phyloP scores from a whole-genome alignment of 2,329 filamentous ascomycete species.

The Leptographium wingfieldii region DNA sequence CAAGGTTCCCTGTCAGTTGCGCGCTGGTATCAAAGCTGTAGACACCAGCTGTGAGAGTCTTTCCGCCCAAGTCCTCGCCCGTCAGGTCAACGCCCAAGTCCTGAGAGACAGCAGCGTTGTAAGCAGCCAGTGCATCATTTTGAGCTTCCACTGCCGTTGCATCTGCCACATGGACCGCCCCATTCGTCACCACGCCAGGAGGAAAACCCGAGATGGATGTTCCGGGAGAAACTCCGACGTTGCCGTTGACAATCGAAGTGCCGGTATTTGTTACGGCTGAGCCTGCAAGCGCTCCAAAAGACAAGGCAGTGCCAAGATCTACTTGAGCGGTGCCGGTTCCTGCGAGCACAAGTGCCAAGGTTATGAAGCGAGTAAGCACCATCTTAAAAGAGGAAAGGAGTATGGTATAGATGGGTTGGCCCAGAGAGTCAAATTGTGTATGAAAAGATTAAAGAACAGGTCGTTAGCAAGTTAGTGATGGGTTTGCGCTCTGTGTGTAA shows the following conservation, averaged over 20 bases:
- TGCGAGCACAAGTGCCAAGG: too few relatives aligned
- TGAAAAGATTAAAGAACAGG: too few relatives aligned
- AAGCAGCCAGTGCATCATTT: neutral
- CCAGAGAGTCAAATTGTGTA: too few relatives aligned
- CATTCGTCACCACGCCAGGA: neutral
- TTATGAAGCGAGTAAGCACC: too few relatives aligned
- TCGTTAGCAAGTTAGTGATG: too few relatives aligned
- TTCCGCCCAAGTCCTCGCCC: neutral
- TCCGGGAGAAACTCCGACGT: neutral
- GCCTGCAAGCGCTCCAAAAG: neutral
- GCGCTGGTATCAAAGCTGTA: neutral
- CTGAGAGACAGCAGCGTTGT: neutral
- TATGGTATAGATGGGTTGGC: too few relatives aligned
- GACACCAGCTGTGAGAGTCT: neutral
- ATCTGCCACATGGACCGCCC: neutral
- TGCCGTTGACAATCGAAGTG: neutral
- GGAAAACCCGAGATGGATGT: neutral
- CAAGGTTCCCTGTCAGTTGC: neutral
- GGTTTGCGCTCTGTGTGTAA: too few relatives aligned
- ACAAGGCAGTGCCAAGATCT: neutral
- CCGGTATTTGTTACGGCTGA: neutral
- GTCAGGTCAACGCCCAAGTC: neutral
- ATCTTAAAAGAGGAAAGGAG: too few relatives aligned
- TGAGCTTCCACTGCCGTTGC: neutral
- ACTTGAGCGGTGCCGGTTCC: neutral